Percentiles rank a stretch among this genome's conserved stretches.
These are phyloP conservation scores for Cucurbita maxima DNA, from an alignment of 306 rosid genomes.

Conservation along the genomic window DNA sequence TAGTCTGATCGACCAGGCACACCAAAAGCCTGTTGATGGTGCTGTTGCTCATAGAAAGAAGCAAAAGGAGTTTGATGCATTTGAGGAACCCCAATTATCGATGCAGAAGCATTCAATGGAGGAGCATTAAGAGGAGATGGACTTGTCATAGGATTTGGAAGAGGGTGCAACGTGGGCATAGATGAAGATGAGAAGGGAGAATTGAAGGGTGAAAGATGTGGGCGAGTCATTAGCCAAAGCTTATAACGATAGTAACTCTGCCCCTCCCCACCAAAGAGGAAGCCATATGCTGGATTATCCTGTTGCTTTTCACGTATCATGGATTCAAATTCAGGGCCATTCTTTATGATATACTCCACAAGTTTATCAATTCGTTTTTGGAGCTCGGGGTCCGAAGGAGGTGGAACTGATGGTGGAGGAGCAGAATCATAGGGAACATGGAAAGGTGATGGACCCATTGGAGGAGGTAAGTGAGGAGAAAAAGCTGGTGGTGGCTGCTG, in stretches of 20 bases:
- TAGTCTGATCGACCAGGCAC: slow-evolving; percentile 61
- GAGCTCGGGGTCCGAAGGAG: slow-evolving; percentile 84
- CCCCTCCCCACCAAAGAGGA: slow-evolving; percentile 95
- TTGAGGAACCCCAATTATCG: slow-evolving; percentile 33
- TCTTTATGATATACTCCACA: slow-evolving; percentile 76
- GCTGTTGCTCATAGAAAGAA: slow-evolving; percentile 16
- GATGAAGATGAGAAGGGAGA: slow-evolving; percentile 45
- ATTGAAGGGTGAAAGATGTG: slow-evolving; percentile 53
- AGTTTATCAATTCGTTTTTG: slow-evolving; percentile 86
- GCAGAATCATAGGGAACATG: slow-evolving; percentile 34
- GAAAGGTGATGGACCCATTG: slow-evolving; percentile 44
- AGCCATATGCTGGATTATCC: slow-evolving; percentile 80
- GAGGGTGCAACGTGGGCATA: slow-evolving; percentile 55
- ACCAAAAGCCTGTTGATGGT: slow-evolving; percentile 63
- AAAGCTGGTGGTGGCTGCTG: slow-evolving; percentile 52
- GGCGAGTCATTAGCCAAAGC: slow-evolving; percentile 60
- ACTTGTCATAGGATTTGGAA: slow-evolving; percentile 66
- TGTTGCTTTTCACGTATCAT: slow-evolving; percentile 90
- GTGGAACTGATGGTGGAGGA: slow-evolving; percentile 52
- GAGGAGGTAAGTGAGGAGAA: slow-evolving; percentile 53
- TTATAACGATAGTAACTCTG: slow-evolving; percentile 66
- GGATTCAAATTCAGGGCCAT: slow-evolving; percentile 92
- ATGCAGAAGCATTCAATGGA: slow-evolving; percentile 40
- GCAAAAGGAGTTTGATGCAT: slow-evolving; percentile 50
- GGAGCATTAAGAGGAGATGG: slow-evolving; percentile 47